Percentiles rank a stretch among this genome's conserved stretches.
phyloP scores from a whole-genome alignment of 2,329 filamentous ascomycete genomes.

The Apiospora pterosperma region DNA sequence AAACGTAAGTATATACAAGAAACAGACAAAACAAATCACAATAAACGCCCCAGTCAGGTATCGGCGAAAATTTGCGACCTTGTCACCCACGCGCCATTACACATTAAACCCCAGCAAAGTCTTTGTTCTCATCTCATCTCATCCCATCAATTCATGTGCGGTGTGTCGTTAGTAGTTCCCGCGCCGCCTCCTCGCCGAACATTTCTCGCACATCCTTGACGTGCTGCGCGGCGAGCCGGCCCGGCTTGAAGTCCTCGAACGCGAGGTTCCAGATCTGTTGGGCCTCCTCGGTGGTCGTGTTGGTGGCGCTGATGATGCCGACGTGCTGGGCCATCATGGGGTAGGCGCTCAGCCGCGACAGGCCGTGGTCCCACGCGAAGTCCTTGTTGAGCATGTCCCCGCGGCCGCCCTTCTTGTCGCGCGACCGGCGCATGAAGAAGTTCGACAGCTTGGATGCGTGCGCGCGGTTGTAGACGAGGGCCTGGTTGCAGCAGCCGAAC shows the following conservation, averaged over 20 bases:
- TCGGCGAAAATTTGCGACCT: background rate
- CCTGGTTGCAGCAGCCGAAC: slow-evolving; percentile 29
- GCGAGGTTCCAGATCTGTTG: slow-evolving; percentile 29
- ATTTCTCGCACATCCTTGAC: slow-evolving; percentile 18
- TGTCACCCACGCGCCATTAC: background rate
- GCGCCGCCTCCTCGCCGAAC: slow-evolving; percentile 17
- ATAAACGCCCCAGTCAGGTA: background rate
- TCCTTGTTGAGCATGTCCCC: slow-evolving; percentile 28
- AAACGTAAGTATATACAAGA: background rate
- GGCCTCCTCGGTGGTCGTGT: slow-evolving; percentile 26
- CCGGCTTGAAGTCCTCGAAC: slow-evolving; percentile 23
- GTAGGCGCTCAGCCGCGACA: slow-evolving; percentile 27
- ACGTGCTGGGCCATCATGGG: slow-evolving; percentile 30
- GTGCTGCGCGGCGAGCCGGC: slow-evolving; percentile 18
- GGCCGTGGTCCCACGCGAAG: slow-evolving; percentile 25
- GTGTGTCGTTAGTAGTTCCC: background rate
- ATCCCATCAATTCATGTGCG: background rate
- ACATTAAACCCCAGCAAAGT: background rate
- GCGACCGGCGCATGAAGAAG: slow-evolving; percentile 18
- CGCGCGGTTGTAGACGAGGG: slow-evolving; percentile 25
- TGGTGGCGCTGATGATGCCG: slow-evolving; percentile 25
- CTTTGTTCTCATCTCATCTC: background rate
- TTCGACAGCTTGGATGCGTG: slow-evolving; percentile 20
- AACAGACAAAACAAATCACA: background rate
- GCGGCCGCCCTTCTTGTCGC: slow-evolving; percentile 17